Percentiles rank a stretch among this genome's conserved stretches.
phyloP scores from a whole-genome alignment of 2,329 filamentous ascomycete species.

The Chrysosporium keratinophilum region DNA sequence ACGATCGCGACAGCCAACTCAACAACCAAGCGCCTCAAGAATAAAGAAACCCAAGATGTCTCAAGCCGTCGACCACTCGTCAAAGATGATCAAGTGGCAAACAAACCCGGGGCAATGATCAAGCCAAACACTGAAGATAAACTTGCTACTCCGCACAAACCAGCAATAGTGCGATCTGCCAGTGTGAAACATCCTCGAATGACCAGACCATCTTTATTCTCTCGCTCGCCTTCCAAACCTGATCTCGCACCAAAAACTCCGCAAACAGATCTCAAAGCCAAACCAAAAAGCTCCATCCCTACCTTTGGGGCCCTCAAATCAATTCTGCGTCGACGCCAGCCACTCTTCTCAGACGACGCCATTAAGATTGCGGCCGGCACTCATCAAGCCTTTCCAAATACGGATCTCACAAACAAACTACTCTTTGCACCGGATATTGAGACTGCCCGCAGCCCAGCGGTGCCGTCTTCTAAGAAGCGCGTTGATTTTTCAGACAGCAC shows the following conservation, averaged over 20 bases:
- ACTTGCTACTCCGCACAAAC: conserved; percentile 68
- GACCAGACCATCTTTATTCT: conserved; percentile 46
- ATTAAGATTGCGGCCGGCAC: conserved; percentile 51
- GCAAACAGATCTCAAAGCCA: conserved; percentile 39
- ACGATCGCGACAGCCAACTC: conserved; percentile 2
- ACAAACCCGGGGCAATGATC: conserved; percentile 26
- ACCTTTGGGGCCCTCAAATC: conserved; percentile 49
- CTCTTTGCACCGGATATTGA: conserved; percentile 21
- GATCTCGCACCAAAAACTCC: conserved; percentile 36
- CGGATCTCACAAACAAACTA: conserved; percentile 14
- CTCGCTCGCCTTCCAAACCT: conserved; percentile 44
- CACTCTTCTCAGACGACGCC: conserved; percentile 51
- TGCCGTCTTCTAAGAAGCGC: conserved; percentile 64
- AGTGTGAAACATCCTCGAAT: conserved; percentile 47
- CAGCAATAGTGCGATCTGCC: conserved; percentile 54
- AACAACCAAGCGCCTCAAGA: conserved; percentile 58
- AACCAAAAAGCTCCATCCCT: conserved; percentile 38
- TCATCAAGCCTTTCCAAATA: conserved; percentile 32
- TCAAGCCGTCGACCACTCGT: conserved; percentile 46
- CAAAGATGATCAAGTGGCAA: conserved; percentile 18
- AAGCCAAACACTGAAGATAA: conserved; percentile 42
- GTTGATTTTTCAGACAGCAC: conserved; percentile 71
- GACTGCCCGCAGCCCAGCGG: conserved; percentile 42
- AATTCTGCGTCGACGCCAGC: conserved; percentile 51
- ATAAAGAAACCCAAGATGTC: conserved; percentile 56